Evolutionary conservation across 73 alveolate genomes (phyloP).

Genomic region (Paramecium primaurelia): DNA sequence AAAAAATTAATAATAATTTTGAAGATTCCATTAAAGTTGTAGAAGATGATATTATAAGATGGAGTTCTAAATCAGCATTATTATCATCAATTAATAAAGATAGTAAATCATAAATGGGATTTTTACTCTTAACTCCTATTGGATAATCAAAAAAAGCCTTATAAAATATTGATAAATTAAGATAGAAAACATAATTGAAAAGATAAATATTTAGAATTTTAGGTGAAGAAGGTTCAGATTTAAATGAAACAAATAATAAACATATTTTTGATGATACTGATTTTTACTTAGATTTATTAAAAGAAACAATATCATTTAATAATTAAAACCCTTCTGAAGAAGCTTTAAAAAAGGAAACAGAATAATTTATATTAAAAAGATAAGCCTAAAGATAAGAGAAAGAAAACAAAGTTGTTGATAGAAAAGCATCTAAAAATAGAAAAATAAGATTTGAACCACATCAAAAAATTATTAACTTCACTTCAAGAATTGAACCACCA

Average conservation of each 20-base stretch:
- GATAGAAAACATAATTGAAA: neutral
- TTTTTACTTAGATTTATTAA: conserved; percentile 17
- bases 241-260: neutral
- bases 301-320: neutral
- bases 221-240: conserved; percentile 24
- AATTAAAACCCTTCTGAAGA: neutral
- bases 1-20: neutral
- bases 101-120: neutral
- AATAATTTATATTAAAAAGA: conserved; percentile 8
- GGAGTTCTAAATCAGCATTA: conserved; percentile 36
- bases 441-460: conserved; percentile 36
- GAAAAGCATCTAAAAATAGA: conserved; percentile 41
- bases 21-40: neutral
- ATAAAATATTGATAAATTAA: neutral
- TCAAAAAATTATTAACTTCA: neutral
- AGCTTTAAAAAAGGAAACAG: neutral
- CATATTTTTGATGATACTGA: conserved; percentile 36
- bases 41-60: conserved; percentile 6
- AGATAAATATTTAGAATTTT: conserved; percentile 17
- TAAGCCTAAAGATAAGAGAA: conserved; percentile 3
- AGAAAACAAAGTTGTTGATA: conserved; percentile 16
- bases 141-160: neutral
- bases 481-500: neutral
- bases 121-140: conserved; percentile 10
- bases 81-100: neutral